Base-by-base conservation (phyloP, 2,329 filamentous ascomycete genomes). In the Lasiodiplodia sp. region DNA sequence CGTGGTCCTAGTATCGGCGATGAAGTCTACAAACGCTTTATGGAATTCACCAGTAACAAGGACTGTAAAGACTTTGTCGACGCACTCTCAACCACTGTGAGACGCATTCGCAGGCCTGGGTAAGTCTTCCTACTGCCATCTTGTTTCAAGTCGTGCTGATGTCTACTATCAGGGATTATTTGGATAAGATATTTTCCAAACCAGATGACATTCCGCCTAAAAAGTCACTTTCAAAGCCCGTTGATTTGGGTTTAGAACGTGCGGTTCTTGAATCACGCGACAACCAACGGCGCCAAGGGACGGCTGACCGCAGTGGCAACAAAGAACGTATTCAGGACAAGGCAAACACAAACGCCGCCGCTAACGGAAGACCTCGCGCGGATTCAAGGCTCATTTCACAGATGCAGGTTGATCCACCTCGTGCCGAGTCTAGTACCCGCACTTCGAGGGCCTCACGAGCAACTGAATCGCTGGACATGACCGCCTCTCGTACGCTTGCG, bases 201-300 rank as follows among this genome's bases (percentile, higher is more conserved):
- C 51, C 63, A 28, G 37, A 56, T 18, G 44, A 38, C 11, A 16
- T 8, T 21, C 10, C 12, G 5, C n/a, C n/a, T 7, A n/a, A n/a
- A 21, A 64, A 38, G 10, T 7, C 44, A 1, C 5, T 18, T 1
- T 18, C 47, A 18, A 31, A 64, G 25, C n/a, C 23, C 4, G 63
- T 55, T 23, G 49, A 66, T 34, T 34, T 18, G 8, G 63, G 51
- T 12, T 7, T 47, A 25, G 65, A 67, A 47, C 16, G 6, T 21
- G 53, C 38, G 18, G 28, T 57, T 8, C 65, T 67, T 23, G 53
- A 67, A 53, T 55, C 63, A 44, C 63, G 51, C 34, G 23, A 44
- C 37, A 44, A n/a, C 23, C 63, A 12, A 56, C 63, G 37, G 21
- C 49, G 60, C 60, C 60, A 64, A 64, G 58, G 51, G 18, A n/a